Evolutionary conservation across 169 alveolate species (phyloP).

Genomic region (Eimeria praecox): DNA sequence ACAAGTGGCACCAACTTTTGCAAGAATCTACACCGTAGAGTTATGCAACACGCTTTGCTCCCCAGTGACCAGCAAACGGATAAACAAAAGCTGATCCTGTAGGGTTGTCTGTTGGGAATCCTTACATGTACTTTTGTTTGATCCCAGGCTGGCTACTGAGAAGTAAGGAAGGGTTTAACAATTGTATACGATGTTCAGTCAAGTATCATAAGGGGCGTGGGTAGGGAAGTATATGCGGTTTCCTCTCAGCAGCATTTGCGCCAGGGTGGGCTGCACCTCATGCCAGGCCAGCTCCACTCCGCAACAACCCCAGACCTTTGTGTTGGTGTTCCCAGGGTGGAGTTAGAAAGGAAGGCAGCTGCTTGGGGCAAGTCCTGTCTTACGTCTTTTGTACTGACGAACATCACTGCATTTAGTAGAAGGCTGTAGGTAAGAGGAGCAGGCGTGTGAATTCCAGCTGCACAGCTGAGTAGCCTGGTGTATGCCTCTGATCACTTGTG

Average conservation of each 20-base stretch:
- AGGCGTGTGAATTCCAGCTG: too few relatives aligned
- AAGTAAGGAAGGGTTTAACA: not conserved
- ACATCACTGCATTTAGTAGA: too few relatives aligned
- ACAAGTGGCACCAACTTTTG: not conserved
- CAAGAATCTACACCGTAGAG: not conserved
- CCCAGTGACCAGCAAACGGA: not conserved
- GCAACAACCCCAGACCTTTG: not conserved
- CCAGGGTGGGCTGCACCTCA: not conserved
- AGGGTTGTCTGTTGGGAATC: not conserved
- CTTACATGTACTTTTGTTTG: too few relatives aligned
- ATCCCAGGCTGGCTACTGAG: not conserved
- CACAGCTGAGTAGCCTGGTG: too few relatives aligned
- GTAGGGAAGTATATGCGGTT: not conserved
- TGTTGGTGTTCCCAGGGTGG: not conserved
- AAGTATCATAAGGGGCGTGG: not conserved
- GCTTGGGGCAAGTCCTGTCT: not conserved
- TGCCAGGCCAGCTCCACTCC: not conserved
- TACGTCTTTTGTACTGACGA: not conserved
- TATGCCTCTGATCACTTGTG: too few relatives aligned
- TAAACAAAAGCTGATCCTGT: not conserved
- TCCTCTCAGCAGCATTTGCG: not conserved
- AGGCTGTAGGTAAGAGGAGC: too few relatives aligned
- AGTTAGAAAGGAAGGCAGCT: not conserved
- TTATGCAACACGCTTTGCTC: too few relatives aligned
- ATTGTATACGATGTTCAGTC: not conserved